phyloP scores from a whole-genome alignment of 305 asterid species.

The Solanum hybrid region DNA sequence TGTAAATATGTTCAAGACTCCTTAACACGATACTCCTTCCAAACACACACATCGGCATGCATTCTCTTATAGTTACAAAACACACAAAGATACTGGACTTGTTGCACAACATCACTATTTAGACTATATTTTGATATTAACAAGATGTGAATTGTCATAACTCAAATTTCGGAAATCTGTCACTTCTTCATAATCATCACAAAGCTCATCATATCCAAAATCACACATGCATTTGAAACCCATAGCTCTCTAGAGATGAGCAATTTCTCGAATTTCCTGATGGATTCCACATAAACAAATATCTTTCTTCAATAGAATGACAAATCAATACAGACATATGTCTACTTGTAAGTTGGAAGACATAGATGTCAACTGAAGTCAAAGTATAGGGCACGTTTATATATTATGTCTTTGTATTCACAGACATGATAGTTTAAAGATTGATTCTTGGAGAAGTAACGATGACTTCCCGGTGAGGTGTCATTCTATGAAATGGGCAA shows the following conservation, averaged over 20 bases:
- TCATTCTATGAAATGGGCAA: background rate
- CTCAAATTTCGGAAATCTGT: background rate
- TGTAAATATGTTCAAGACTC: background rate
- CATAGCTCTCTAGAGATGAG: background rate
- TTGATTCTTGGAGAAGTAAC: background rate
- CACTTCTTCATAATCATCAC: background rate
- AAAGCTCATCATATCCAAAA: background rate
- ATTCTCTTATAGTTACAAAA: background rate
- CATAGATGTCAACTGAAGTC: too few species aligned
- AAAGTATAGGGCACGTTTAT: background rate
- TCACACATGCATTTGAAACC: background rate
- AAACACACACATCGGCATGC: background rate
- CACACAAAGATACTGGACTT: background rate
- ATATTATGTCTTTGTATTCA: too few species aligned
- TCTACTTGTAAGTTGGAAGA: background rate
- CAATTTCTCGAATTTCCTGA: background rate
- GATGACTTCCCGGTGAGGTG: background rate
- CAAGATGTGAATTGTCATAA: background rate
- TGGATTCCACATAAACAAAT: background rate
- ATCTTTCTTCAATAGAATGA: too few species aligned
- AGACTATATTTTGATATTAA: background rate
- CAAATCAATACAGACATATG: background rate
- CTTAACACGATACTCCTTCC: background rate
- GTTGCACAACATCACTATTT: background rate
- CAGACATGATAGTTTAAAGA: background rate